Percentiles rank a stretch among this genome's conserved stretches.
These are phyloP conservation scores for Elsinoe batatas DNA, from an alignment of 2,329 filamentous ascomycete species.

Conservation along the genomic window DNA sequence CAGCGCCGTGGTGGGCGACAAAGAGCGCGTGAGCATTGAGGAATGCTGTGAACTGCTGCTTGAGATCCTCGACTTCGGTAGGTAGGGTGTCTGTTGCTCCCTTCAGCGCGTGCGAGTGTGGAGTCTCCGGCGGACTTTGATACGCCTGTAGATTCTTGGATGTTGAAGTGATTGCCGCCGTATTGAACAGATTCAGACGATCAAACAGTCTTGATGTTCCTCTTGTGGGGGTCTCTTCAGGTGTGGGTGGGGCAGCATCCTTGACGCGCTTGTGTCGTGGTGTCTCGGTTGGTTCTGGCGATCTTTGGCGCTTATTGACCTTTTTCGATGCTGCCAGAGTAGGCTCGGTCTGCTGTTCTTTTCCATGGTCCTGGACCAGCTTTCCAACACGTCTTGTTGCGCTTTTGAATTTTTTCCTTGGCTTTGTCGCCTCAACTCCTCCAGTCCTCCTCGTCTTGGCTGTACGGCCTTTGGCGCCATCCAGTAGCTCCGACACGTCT, in stretches of 20 bases:
- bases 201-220: slow-evolving; percentile 27
- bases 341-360: background rate
- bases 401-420: background rate
- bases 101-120: slow-evolving; percentile 12
- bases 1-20: slow-evolving; percentile 40
- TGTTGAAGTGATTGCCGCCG: slow-evolving; percentile 18
- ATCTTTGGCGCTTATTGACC: slow-evolving; percentile 14
- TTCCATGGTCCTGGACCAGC: background rate
- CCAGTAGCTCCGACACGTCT: background rate
- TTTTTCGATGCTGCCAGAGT: background rate
- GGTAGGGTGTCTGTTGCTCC: slow-evolving; percentile 25
- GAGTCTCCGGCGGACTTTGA: slow-evolving; percentile 27
- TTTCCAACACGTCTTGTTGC: background rate
- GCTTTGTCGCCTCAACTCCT: background rate
- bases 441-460: slow-evolving; percentile 1
- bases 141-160: slow-evolving; percentile 18
- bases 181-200: slow-evolving; percentile 23
- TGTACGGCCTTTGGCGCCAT: background rate
- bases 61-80: slow-evolving; percentile 33
- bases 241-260: slow-evolving; percentile 22
- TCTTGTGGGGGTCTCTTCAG: slow-evolving; percentile 28
- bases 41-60: slow-evolving; percentile 38
- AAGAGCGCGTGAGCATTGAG: slow-evolving; percentile 41
- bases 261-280: slow-evolving; percentile 27
- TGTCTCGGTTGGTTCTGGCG: slow-evolving; percentile 17